These are phyloP conservation scores for Metarhizium anisopliae DNA, from an alignment of 2,329 filamentous ascomycete species.

Conservation along the genomic window DNA sequence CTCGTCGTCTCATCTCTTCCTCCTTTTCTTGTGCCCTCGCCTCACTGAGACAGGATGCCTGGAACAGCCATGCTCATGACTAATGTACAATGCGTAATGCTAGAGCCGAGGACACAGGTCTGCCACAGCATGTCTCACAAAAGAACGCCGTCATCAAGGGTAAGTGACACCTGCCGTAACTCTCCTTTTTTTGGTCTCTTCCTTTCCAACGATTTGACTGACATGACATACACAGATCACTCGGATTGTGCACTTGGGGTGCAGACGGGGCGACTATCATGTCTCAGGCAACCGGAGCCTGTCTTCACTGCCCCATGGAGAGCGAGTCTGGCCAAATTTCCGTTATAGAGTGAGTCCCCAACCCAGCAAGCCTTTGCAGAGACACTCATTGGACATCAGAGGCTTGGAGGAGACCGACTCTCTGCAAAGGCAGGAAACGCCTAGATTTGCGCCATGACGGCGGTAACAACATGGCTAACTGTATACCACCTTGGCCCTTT, in stretches of 20 bases:
- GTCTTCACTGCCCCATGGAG: conserved; percentile 31
- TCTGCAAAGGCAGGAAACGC: not conserved
- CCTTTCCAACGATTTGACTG: not conserved
- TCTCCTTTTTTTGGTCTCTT: not conserved
- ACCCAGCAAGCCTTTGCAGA: not conserved
- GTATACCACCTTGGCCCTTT: not conserved
- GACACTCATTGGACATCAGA: not conserved
- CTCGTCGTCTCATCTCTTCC: not conserved
- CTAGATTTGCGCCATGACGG: not conserved
- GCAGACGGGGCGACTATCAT: conserved; percentile 33
- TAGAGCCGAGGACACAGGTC: conserved; percentile 31
- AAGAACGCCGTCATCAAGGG: conserved; percentile 34
- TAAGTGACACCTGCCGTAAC: conserved; percentile 20
- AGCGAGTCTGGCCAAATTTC: conserved; percentile 3
- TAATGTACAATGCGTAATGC: not conserved
- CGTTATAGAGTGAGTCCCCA: conserved; percentile 6
- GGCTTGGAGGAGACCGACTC: not conserved
- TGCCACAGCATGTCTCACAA: conserved; percentile 41
- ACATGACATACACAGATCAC: conserved; percentile 23
- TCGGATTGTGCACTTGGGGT: conserved; percentile 53
- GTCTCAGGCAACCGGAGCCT: conserved; percentile 19
- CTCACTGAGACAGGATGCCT: not conserved
- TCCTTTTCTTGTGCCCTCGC: not conserved
- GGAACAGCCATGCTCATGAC: not conserved
- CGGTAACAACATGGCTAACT: not conserved